phyloP scores from a whole-genome alignment of 2,329 filamentous ascomycete genomes.

The Epichloe coenophiala region DNA sequence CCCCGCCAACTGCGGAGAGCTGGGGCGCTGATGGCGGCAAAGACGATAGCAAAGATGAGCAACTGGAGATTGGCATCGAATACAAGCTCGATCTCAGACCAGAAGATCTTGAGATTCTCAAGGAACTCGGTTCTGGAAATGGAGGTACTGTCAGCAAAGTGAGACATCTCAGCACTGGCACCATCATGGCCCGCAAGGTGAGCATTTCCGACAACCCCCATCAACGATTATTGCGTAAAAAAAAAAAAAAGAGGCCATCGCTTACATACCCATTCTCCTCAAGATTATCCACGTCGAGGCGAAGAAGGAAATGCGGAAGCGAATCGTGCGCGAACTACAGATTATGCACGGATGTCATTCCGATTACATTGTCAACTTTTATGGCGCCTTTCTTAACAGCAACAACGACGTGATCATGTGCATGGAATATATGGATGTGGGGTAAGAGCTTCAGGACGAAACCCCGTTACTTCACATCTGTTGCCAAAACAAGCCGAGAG shows the following conservation, averaged over 20 bases:
- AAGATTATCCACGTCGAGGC: slow-evolving; percentile 97
- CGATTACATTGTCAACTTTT: slow-evolving; percentile 94
- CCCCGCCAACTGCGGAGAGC: slow-evolving; percentile 58
- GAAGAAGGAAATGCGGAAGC: slow-evolving; percentile 91
- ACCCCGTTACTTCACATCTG: background rate
- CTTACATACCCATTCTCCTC: background rate
- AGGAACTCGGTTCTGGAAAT: slow-evolving; percentile 91
- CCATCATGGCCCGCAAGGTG: slow-evolving; percentile 96
- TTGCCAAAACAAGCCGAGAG: background rate
- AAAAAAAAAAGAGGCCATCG: background rate
- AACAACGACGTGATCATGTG: slow-evolving; percentile 98
- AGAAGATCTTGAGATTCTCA: slow-evolving; percentile 83
- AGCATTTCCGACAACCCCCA: background rate
- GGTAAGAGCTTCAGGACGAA: slow-evolving; percentile 47
- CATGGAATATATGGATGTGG: slow-evolving; percentile 99
- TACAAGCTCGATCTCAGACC: slow-evolving; percentile 87
- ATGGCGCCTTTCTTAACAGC: slow-evolving; percentile 92
- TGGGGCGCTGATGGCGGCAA: slow-evolving; percentile 48
- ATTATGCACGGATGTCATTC: slow-evolving; percentile 98
- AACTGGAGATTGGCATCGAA: slow-evolving; percentile 90
- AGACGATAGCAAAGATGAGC: slow-evolving; percentile 40
- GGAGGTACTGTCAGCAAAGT: slow-evolving; percentile 98
- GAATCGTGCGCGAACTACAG: slow-evolving; percentile 91
- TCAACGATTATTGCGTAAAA: background rate
- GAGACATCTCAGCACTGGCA: slow-evolving; percentile 84